Base-by-base conservation (phyloP, 1,284 basidiomycete genomes). In the Ceratorhiza oryzae-sativae region DNA sequence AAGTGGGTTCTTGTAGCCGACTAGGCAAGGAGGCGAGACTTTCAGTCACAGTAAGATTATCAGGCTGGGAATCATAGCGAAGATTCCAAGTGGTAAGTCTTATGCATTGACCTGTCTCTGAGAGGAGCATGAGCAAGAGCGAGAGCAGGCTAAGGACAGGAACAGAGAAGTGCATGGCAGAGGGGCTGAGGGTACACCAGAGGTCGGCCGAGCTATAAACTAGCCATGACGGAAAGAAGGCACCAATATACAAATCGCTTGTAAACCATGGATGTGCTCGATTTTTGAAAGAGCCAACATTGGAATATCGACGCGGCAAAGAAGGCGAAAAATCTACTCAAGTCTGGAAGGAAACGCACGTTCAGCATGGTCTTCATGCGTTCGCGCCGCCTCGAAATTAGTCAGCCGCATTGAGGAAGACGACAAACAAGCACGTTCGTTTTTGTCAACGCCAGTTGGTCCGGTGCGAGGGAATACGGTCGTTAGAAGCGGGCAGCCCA, bases 71-170 rank as follows among this genome's bases (percentile, higher is more conserved):
- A 77, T 88, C 87, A 74, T 82, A 87, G 25, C 86, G 84, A 25
- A 88, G 77, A 77, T 88, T 88, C 79, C 84, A 87, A 0, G 84
- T 83, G 6, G 82, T 81, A 51, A 86, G 73, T 32, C 84, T 82
- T 78, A 86, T 79, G 27, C 12, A 51, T 51, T 51, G 48, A 10
- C 20, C 23, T 30, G 1, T 51, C 25, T 51, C 25, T n/a, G 25
- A 15, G 15, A 30, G 23, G 8, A 30, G n/a, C 15, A 30, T 30
- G 20, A 51, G 25, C 5, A 9, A 51, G 48, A 25, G 25, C 5
- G 20, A 51, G 48, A 25, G 6, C 9, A 51, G 5, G 25, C 48
- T 15, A 25, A 25, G 20, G n/a, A n/a, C 48, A 51, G 2, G 25
- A 51, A 23, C 13, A 30, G 48, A 51, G 15, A 25, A 51, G 1